phyloP scores from a whole-genome alignment of 768 basidiomycete species.

The Mycena chlorophos region DNA sequence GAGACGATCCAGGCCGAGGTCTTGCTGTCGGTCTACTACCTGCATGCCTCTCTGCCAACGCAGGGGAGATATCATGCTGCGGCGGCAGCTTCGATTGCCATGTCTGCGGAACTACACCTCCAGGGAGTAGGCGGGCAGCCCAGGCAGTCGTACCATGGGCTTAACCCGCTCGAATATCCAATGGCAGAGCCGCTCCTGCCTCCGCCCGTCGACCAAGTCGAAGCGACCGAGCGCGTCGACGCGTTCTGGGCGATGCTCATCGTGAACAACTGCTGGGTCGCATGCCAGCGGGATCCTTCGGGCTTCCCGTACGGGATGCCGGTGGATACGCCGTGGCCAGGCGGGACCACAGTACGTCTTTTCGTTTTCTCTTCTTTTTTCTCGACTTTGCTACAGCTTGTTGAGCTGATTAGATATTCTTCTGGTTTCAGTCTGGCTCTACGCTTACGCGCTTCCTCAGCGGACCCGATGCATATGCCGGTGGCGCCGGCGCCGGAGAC shows the following conservation, averaged over 20 bases:
- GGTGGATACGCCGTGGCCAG: conserved; percentile 11
- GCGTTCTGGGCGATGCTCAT: conserved; percentile 15
- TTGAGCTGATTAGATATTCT: not conserved
- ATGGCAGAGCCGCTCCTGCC: not conserved
- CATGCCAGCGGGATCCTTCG: not conserved
- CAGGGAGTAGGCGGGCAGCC: conserved; percentile 50
- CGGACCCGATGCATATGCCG: no score
- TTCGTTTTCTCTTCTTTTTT: not conserved
- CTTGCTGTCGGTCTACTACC: conserved; percentile 50
- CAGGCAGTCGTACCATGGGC: no score
- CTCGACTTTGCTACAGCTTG: not conserved
- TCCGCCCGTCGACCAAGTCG: not conserved
- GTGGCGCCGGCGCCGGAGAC: no score
- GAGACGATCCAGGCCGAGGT: conserved; percentile 54
- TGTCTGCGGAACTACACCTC: no score
- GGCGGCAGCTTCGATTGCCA: conserved; percentile 48
- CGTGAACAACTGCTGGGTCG: conserved; percentile 16
- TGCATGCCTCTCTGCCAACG: conserved; percentile 47
- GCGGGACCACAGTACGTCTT: not conserved
- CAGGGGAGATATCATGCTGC: conserved; percentile 54
- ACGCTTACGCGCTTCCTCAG: conserved; percentile 11
- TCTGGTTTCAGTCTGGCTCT: conserved; percentile 1
- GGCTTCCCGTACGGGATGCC: not conserved
- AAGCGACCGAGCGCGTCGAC: conserved; percentile 5
- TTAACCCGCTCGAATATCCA: not conserved